Evolutionary conservation across 768 basidiomycete genomes (phyloP).

Genomic region (Inosperma sp.): DNA sequence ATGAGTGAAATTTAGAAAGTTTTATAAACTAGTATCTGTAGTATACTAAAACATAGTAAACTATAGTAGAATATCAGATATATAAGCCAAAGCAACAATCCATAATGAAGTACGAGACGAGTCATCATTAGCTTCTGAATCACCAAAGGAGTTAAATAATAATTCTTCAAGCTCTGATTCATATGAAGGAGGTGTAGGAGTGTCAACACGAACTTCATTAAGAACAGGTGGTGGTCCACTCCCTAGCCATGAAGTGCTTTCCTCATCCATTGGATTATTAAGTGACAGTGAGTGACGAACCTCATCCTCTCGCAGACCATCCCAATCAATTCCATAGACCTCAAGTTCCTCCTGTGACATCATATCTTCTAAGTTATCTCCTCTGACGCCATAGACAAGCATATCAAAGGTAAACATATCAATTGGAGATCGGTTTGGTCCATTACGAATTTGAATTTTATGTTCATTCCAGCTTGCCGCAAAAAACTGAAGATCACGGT

Average conservation of each 20-base stretch:
- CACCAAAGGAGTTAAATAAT: background rate
- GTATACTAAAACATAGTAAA: too few species aligned
- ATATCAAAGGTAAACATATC: slow-evolving; percentile 34
- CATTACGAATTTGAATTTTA: slow-evolving; percentile 21
- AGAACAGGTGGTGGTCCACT: background rate
- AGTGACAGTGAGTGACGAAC: slow-evolving; percentile 6
- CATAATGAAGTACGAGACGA: background rate
- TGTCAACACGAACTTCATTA: slow-evolving; percentile 4
- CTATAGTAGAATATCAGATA: too few species aligned
- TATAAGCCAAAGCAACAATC: background rate
- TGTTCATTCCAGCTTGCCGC: slow-evolving; percentile 33
- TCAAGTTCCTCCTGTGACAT: slow-evolving; percentile 18
- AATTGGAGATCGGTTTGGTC: slow-evolving; percentile 22
- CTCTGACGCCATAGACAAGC: slow-evolving; percentile 22
- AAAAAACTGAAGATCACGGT: slow-evolving; percentile 27
- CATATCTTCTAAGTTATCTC: slow-evolving; percentile 1
- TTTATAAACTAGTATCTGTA: too few species aligned
- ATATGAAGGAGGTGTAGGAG: background rate
- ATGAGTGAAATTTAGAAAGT: too few species aligned
- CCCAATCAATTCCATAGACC: slow-evolving; percentile 28
- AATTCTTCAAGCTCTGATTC: background rate
- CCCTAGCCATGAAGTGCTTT: background rate
- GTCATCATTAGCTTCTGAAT: background rate
- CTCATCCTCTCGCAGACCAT: slow-evolving; percentile 19
- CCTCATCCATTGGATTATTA: background rate